phyloP scores from a whole-genome alignment of 2,329 filamentous ascomycete genomes.

The Penicillium occitanis region DNA sequence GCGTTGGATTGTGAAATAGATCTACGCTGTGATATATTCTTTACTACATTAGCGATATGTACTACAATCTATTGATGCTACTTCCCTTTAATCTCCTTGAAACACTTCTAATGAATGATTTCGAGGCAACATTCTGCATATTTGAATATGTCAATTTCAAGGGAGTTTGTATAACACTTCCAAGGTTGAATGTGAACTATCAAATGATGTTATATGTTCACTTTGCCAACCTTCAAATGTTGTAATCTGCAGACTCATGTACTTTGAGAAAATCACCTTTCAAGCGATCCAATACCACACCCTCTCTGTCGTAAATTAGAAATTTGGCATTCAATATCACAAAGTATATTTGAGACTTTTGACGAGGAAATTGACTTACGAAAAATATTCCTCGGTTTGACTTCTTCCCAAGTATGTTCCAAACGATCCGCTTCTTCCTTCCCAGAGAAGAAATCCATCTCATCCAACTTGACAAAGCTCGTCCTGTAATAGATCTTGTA shows the following conservation, averaged over 20 bases:
- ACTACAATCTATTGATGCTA: no score
- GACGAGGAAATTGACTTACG: neutral
- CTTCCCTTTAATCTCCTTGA: neutral
- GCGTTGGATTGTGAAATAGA: neutral
- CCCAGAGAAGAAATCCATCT: constrained; percentile 48
- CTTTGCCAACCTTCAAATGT: no score
- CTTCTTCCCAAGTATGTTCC: constrained; percentile 16
- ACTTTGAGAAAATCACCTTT: neutral
- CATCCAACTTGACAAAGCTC: constrained; percentile 33
- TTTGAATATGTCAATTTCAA: no score
- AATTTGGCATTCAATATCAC: neutral
- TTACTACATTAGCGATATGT: neutral
- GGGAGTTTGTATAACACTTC: neutral
- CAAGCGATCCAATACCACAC: constrained; percentile 19
- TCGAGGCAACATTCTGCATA: no score
- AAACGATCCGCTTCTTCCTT: constrained; percentile 37
- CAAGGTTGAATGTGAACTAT: no score
- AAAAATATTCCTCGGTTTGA: constrained; percentile 17
- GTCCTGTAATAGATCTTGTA: constrained; percentile 38
- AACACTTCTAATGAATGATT: neutral
- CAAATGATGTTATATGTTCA: no score
- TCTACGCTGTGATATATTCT: neutral
- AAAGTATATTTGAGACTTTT: no score
- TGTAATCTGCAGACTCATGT: no score
- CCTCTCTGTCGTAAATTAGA: constrained; percentile 12